A percentile compares a stretch with the other conserved stretches of the same genome.
Evolutionary conservation across 2,329 filamentous ascomycete genomes (phyloP).

Genomic region (Trichoderma arundinaceum): DNA sequence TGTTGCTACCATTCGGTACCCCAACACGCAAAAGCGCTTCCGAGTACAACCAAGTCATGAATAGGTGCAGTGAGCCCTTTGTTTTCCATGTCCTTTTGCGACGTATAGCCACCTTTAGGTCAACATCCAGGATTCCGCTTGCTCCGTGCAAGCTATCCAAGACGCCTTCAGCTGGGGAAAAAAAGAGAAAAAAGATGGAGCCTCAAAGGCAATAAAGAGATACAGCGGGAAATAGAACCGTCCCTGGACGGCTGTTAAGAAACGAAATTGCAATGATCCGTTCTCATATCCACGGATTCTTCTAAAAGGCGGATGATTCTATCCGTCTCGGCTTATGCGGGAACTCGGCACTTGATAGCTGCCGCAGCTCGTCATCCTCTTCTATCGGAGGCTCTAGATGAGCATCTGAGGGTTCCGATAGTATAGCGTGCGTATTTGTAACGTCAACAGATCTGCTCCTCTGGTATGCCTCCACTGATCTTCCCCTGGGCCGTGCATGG

Average conservation of each 20-base stretch:
- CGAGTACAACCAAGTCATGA: neutral
- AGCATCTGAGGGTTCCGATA: constrained; percentile 30
- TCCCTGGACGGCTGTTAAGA: neutral
- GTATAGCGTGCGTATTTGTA: constrained; percentile 25
- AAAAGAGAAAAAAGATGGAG: neutral
- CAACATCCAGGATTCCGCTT: neutral
- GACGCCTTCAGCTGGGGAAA: neutral
- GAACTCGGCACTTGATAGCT: constrained; percentile 36
- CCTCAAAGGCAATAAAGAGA: neutral
- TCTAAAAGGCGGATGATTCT: constrained; percentile 39
- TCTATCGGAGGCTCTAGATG: constrained; percentile 40
- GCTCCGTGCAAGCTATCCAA: neutral
- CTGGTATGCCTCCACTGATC: constrained; percentile 35
- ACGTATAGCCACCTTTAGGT: neutral
- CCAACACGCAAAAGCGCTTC: neutral
- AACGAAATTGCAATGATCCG: neutral
- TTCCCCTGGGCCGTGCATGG: constrained; percentile 33
- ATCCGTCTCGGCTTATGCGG: constrained; percentile 38
- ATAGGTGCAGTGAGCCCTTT: constrained; percentile 10
- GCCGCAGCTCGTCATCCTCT: constrained; percentile 40
- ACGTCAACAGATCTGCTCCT: constrained; percentile 40
- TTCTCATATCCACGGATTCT: constrained; percentile 32
- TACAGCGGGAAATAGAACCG: constrained; percentile 6
- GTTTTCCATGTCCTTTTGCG: neutral
- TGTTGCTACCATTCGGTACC: neutral